Evolutionary conservation across 805 yeast species (phyloP).

Genomic region (Saccharomycopsis schoenii): DNA sequence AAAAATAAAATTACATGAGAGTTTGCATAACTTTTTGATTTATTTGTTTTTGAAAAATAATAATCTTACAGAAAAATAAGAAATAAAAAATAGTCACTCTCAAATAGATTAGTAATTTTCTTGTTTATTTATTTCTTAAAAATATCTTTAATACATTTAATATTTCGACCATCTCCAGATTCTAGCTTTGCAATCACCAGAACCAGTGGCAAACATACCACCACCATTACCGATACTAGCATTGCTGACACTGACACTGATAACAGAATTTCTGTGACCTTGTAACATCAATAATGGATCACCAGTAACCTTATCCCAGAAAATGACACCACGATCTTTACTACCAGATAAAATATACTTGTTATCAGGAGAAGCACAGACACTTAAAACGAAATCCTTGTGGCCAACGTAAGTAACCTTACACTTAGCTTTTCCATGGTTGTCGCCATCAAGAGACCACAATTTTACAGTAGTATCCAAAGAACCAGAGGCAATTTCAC

Average conservation of each 20-base stretch:
- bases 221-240: slow-evolving; percentile 54
- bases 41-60: not conserved
- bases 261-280: slow-evolving; percentile 94
- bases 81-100: too few relatives aligned
- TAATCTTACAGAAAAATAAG: too few relatives aligned
- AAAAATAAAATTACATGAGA: too few relatives aligned
- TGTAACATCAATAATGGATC: slow-evolving; percentile 91
- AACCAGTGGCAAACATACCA: slow-evolving; percentile 92
- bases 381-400: slow-evolving; percentile 89
- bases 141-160: not conserved
- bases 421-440: slow-evolving; percentile 46
- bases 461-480: slow-evolving; percentile 91
- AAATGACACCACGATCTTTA: slow-evolving; percentile 92
- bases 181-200: slow-evolving; percentile 96
- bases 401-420: slow-evolving; percentile 93
- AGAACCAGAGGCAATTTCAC: slow-evolving; percentile 89
- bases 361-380: slow-evolving; percentile 88
- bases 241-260: slow-evolving; percentile 86
- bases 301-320: slow-evolving; percentile 91
- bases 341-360: slow-evolving; percentile 90
- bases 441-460: slow-evolving; percentile 71
- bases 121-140: not conserved
- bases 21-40: not conserved
- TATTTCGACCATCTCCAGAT: slow-evolving; percentile 60
- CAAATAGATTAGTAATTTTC: too few relatives aligned